Base-by-base conservation (phyloP, 2,329 filamentous ascomycete genomes). In the Pyrenophora teres region DNA sequence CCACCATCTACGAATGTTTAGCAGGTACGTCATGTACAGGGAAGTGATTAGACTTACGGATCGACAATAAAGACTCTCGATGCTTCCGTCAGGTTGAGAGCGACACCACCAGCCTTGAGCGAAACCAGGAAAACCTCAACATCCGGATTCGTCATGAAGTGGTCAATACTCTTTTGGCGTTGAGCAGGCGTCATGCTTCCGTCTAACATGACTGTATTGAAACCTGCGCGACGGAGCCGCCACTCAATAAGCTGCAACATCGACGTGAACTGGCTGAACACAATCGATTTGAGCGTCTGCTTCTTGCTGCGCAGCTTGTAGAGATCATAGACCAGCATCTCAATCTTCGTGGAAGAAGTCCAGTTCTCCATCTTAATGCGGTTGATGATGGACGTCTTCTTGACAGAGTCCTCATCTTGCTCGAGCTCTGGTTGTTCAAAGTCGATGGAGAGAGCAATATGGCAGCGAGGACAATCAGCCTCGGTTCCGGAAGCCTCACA, bases 341-440 rank as follows among this genome's bases (percentile, higher is more conserved):
- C 94, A 61, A 99, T 99, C 78, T 99, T 99, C 56, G 92, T 97
- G 1, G 92, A 97, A 0, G 91, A 96, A 0, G 92, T 96, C 94
- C 94, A 99, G 67, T 97, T 90, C 72, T 96, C 90, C 92, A 97
- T 97, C 75, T 93, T 91, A 77, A 99, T 97, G 48, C 94, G 89
- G 73, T 97, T 97, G 80, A 97, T 95, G 73, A 99, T 99, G 1
- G 92, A 96, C 12, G 87, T 92, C 76, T 97, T 97, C 82, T 96
- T 97, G 53, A 96, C 86, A 6, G 87, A 77, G 1, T 85, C 82
- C 71, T 93, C 89, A 56, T 97, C 90, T 74, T 97, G 92, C 74
- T 96, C 92, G 46, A 97, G 92, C 62, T 96, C 92, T 0, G 92
- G 91, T 75, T 97, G 92, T 70, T 97, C 93, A 33, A 97, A 85